Base-by-base conservation (phyloP, 495 filamentous ascomycete species). In the Daldinia decipiens region DNA sequence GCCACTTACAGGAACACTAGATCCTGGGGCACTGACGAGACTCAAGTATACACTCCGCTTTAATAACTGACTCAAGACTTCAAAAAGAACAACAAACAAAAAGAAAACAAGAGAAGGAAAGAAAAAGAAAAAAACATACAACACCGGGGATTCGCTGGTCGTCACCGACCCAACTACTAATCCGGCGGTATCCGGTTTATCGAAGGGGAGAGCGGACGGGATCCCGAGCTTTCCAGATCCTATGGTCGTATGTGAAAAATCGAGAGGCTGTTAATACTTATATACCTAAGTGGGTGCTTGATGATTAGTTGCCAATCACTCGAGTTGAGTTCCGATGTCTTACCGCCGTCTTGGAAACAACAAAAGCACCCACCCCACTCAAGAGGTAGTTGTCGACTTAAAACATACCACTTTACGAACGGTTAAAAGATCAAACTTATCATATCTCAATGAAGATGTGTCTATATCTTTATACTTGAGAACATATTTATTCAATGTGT, bases 151-250 rank as follows among this genome's bases (percentile, higher is more conserved):
- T 82, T 83, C 80, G 78, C 81, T 77, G 79, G 77, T 84, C 76
- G 79, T 83, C 82, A 83, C 79, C 82, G 76, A 84, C 81, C 79
- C 77, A 78, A 83, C 78, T 83, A 82, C 82, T 83, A 71, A 70
- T 81, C 79, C 63, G 76, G 72, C 78, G 68, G 73, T 79, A 73
- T 67, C 65, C 68, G 50, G 76, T 74, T 81, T 81, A 76, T 77
- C 77, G 80, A 24, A 82, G 72, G 81, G 80, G 75, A 82, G 82
- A 84, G 80, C 82, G 78, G 79, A 84, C 82, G 80, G 82, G 82
- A 81, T 82, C 76, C 81, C 81, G 79, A 79, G 74, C 78, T 77
- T 62, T 83, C 81, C 64, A 75, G 55, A 76, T 73, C 75, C 70
- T 82, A 77, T 83, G 82, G 82, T 80, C 80, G 82, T 81, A 84